These are phyloP conservation scores for Penicillium robsamsonii DNA, from an alignment of 495 filamentous ascomycete species.

Conservation along the genomic window DNA sequence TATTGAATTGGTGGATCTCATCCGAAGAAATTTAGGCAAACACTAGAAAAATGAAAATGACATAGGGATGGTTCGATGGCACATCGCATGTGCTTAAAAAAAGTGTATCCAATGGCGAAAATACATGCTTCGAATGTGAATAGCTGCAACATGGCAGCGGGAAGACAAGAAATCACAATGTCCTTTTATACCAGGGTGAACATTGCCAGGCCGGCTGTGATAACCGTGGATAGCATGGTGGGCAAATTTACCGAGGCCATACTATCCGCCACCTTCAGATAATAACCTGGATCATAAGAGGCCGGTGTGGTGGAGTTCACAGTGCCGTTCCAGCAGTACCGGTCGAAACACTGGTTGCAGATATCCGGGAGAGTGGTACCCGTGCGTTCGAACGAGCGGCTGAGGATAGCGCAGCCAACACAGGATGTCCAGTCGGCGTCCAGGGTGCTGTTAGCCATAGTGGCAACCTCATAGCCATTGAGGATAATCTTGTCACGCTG, in stretches of 20 bases:
- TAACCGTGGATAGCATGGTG: slow-evolving; percentile 19
- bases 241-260: slow-evolving; percentile 17
- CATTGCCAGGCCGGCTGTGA: slow-evolving; percentile 27
- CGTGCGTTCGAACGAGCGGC: slow-evolving; percentile 66
- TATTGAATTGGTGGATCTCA: background rate
- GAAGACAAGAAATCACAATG: background rate
- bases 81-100: background rate
- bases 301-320: slow-evolving; percentile 31
- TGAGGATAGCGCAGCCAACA: slow-evolving; percentile 86
- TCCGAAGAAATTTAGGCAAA: background rate
- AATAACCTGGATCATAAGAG: slow-evolving; percentile 30
- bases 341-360: slow-evolving; percentile 70
- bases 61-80: background rate
- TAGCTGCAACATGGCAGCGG: background rate
- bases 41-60: background rate
- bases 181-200: slow-evolving; percentile 23
- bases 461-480: slow-evolving; percentile 82
- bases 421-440: slow-evolving; percentile 74
- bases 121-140: background rate
- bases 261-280: slow-evolving; percentile 16
- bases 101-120: background rate
- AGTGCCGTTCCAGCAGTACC: slow-evolving; percentile 72
- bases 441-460: slow-evolving; percentile 72
- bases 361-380: slow-evolving; percentile 59
- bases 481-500: slow-evolving; percentile 73